A percentile compares a stretch with the other conserved stretches of the same genome.
These are phyloP conservation scores for Cajanus cajan DNA, from an alignment of 306 rosid species.

Conservation along the genomic window DNA sequence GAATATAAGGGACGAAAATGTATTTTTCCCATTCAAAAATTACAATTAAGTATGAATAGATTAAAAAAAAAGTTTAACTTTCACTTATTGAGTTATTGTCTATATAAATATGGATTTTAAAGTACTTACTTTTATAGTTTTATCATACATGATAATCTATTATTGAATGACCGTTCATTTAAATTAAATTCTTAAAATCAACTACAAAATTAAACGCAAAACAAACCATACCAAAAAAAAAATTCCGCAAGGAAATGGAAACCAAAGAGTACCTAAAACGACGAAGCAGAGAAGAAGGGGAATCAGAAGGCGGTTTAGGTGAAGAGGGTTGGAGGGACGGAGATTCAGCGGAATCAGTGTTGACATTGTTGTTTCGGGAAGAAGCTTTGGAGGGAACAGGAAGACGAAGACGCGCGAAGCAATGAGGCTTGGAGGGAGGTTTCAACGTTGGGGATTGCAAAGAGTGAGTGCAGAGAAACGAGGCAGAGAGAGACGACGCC, in stretches of 20 bases:
- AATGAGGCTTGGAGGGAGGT: slow-evolving; percentile 24
- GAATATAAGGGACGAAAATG: too few species aligned
- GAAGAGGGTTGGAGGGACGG: background rate
- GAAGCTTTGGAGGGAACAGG: slow-evolving; percentile 28
- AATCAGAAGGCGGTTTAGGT: background rate
- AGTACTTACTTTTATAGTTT: background rate
- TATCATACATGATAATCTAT: background rate
- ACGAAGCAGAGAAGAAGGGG: slow-evolving; percentile 18
- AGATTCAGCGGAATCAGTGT: slow-evolving; percentile 34
- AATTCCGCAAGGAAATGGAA: background rate
- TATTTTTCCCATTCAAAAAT: too few species aligned
- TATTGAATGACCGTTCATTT: background rate
- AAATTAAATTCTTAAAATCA: background rate
- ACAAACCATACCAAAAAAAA: background rate
- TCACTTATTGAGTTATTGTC: too few species aligned
- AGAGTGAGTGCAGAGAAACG: slow-evolving; percentile 15
- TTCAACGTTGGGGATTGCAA: slow-evolving; percentile 17
- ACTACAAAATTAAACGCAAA: background rate
- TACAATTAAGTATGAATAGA: too few species aligned
- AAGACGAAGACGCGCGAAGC: slow-evolving; percentile 12
- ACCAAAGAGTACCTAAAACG: slow-evolving; percentile 30
- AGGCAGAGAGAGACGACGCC: slow-evolving; percentile 29
- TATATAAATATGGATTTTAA: background rate
- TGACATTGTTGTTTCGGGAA: slow-evolving; percentile 21
- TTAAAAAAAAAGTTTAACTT: background rate